Evolutionary conservation across 805 yeast species (phyloP).

Genomic region (Crinitomyces ghanaensis): DNA sequence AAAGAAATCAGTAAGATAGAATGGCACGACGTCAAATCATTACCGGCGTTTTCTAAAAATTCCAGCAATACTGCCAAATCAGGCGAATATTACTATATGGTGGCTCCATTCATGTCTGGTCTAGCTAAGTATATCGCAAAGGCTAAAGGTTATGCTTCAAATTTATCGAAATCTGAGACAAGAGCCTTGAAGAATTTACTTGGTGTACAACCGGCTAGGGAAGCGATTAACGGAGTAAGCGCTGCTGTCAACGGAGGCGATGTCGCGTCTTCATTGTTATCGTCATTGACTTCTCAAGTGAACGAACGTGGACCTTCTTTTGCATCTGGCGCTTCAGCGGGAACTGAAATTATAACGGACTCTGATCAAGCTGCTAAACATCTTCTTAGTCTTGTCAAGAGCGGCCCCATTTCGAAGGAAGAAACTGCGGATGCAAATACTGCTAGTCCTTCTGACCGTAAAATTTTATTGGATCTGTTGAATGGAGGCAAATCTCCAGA

Average conservation of each 20-base stretch:
- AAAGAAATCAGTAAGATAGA: conserved; percentile 77
- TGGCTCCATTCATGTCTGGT: conserved; percentile 28
- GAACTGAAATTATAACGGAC: conserved; percentile 9
- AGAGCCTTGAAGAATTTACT: conserved; percentile 22
- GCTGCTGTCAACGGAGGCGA: not conserved
- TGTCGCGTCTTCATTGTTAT: too few species aligned
- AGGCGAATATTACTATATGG: conserved; percentile 25
- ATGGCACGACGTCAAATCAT: conserved; percentile 40
- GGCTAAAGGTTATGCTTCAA: conserved; percentile 21
- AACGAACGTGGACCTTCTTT: conserved; percentile 3
- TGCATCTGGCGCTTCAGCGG: conserved; percentile 3
- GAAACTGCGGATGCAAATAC: conserved; percentile 4
- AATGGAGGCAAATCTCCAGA: conserved; percentile 13
- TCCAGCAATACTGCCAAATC: conserved; percentile 4
- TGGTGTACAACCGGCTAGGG: conserved; percentile 13
- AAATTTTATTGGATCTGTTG: conserved; percentile 18
- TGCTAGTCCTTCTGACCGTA: conserved; percentile 13
- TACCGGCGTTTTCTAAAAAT: conserved; percentile 23
- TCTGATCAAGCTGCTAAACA: conserved; percentile 14
- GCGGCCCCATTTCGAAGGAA: conserved; percentile 2
- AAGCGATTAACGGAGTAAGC: not conserved
- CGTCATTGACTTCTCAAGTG: too few species aligned
- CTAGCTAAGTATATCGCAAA: conserved; percentile 23
- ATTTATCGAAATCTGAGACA: conserved; percentile 19
- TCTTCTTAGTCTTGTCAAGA: conserved; percentile 12